phyloP scores from a whole-genome alignment of 2,329 filamentous ascomycete genomes.

The Hirsutella minnesotensis region DNA sequence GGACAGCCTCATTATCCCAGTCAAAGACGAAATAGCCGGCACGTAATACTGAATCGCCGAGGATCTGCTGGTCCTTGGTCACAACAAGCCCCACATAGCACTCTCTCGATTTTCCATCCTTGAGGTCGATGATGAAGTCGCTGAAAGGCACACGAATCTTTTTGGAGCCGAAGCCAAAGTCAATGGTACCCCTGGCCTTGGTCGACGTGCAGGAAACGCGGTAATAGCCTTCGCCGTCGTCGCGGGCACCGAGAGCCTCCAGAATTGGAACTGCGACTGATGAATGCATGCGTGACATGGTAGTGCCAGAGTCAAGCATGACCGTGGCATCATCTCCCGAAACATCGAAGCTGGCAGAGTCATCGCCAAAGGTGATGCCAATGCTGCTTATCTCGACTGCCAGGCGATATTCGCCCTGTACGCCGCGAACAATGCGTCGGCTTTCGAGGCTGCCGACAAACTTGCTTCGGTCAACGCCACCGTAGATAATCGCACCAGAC shows the following conservation, averaged over 20 bases:
- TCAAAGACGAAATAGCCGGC: constrained; percentile 35
- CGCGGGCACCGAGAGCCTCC: constrained; percentile 26
- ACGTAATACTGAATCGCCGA: constrained; percentile 29
- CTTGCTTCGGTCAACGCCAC: constrained; percentile 39
- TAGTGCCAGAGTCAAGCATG: constrained; percentile 42
- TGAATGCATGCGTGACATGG: constrained; percentile 33
- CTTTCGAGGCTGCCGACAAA: constrained; percentile 33
- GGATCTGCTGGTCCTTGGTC: constrained; percentile 28
- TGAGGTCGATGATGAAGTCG: constrained; percentile 37
- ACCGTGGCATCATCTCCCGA: constrained; percentile 23
- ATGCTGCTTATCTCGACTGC: constrained; percentile 19
- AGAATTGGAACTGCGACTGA: constrained; percentile 30
- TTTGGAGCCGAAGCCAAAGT: constrained; percentile 34
- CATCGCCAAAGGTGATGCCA: constrained; percentile 16
- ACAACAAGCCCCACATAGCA: constrained; percentile 31
- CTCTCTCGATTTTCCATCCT: constrained; percentile 14
- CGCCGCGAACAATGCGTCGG: constrained; percentile 28
- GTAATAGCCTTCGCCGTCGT: constrained; percentile 30
- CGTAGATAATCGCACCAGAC: constrained; percentile 39
- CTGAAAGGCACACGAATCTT: constrained; percentile 28
- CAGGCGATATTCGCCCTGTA: constrained; percentile 23
- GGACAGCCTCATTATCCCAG: constrained; percentile 29
- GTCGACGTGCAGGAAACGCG: constrained; percentile 29
- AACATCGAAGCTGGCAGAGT: constrained; percentile 13
- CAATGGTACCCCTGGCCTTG: constrained; percentile 25